phyloP scores from a whole-genome alignment of 2,329 filamentous ascomycete genomes.

The Lasiodiplodia sp. region DNA sequence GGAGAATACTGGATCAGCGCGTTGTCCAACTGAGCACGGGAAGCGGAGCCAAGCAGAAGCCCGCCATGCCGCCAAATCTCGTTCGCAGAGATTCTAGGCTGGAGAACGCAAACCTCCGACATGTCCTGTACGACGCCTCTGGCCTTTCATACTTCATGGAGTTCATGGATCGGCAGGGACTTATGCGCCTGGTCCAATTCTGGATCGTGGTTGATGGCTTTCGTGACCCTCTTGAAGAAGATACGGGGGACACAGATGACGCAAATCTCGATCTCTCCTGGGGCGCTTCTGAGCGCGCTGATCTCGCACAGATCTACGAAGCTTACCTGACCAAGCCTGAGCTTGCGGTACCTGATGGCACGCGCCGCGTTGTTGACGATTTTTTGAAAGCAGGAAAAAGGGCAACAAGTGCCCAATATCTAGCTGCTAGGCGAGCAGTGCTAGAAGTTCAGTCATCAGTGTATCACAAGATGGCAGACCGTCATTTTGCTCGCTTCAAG shows the following conservation, averaged over 20 bases:
- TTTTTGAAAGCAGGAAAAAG: conserved; percentile 81
- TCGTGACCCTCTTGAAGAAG: conserved; percentile 89
- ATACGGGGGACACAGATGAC: conserved; percentile 74
- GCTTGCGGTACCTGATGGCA: conserved; percentile 75
- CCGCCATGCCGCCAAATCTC: conserved; percentile 48
- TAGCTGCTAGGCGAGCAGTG: conserved; percentile 80
- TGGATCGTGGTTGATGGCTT: conserved; percentile 98
- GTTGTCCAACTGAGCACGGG: conserved; percentile 80
- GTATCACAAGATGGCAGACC: conserved; percentile 82
- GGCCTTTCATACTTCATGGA: conserved; percentile 99
- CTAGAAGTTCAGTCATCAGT: conserved; percentile 82
- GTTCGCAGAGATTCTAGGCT: conserved; percentile 65
- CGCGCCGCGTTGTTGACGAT: conserved; percentile 72
- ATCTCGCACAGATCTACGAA: conserved; percentile 90
- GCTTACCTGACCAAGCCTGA: conserved; percentile 85
- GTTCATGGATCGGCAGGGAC: conserved; percentile 90
- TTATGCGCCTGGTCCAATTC: conserved; percentile 93
- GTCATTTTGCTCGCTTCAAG: conserved; percentile 85
- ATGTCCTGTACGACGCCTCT: conserved; percentile 88
- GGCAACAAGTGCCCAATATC: conserved; percentile 83
- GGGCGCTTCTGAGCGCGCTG: conserved; percentile 83
- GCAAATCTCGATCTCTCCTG: conserved; percentile 63
- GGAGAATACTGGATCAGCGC: conserved; percentile 86
- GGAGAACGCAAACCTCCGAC: conserved; percentile 78
- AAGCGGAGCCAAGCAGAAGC: conserved; percentile 56